Evolutionary conservation across 331 rosid species (phyloP).

Genomic region (Erythrophleum ivorense): DNA sequence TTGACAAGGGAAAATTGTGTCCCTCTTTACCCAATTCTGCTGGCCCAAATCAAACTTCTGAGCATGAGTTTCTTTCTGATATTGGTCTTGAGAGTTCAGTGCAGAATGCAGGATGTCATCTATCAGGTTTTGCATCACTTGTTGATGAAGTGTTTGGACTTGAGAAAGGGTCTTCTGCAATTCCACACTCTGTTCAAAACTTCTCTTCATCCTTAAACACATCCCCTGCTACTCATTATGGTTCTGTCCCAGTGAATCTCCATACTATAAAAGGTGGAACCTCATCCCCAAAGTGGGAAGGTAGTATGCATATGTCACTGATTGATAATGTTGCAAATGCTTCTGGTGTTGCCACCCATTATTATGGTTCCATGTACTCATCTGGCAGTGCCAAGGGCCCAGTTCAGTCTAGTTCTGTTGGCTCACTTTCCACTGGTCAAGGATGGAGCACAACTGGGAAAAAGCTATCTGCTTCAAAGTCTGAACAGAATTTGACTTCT

Average conservation of each 20-base stretch:
- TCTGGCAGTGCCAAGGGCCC: slow-evolving; percentile 71
- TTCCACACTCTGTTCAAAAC: slow-evolving; percentile 58
- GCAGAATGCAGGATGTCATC: slow-evolving; percentile 65
- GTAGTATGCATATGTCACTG: slow-evolving; percentile 66
- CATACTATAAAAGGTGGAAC: slow-evolving; percentile 66
- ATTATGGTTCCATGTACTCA: slow-evolving; percentile 66
- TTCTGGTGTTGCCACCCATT: slow-evolving; percentile 52
- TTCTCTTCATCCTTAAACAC: slow-evolving; percentile 58
- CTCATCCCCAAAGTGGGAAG: slow-evolving; percentile 89
- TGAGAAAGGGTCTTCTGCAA: slow-evolving; percentile 74
- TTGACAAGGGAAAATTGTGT: slow-evolving; percentile 72
- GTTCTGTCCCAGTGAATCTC: slow-evolving; percentile 62
- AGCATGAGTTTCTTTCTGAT: slow-evolving; percentile 61
- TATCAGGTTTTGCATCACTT: slow-evolving; percentile 88
- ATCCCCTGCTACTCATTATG: slow-evolving; percentile 70
- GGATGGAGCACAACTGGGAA: slow-evolving; percentile 68
- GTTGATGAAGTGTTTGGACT: slow-evolving; percentile 95
- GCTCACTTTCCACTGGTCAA: slow-evolving; percentile 63
- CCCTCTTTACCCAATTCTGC: slow-evolving; percentile 57
- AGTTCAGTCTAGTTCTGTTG: slow-evolving; percentile 69
- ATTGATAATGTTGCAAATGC: slow-evolving; percentile 53
- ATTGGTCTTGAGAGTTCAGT: slow-evolving; percentile 58
- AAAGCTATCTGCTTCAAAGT: slow-evolving; percentile 80
- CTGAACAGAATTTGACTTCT: slow-evolving; percentile 95
- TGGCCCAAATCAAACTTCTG: slow-evolving; percentile 62